Percentiles rank a stretch among this genome's conserved stretches.
phyloP scores from a whole-genome alignment of 176 grass and related monocot genomes.

The Echinochloa phyllopogon region DNA sequence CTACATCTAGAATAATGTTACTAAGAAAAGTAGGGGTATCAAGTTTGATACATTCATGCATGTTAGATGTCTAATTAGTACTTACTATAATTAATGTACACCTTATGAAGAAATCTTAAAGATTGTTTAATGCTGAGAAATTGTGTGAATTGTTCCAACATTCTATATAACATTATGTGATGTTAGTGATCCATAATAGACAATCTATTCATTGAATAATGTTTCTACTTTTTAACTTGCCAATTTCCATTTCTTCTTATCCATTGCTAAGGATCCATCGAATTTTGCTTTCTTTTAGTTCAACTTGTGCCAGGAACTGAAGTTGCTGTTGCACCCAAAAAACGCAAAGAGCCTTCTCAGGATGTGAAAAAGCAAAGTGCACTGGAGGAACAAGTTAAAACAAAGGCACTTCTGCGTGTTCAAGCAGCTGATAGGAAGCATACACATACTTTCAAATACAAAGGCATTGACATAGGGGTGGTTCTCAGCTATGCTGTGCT shows the following conservation, averaged over 20 bases:
- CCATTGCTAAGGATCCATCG: constrained; percentile 15
- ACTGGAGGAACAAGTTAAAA: constrained; percentile 59
- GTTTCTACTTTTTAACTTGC: background rate
- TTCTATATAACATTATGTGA: constrained; percentile 23
- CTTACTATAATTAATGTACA: background rate
- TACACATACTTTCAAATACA: constrained; percentile 70
- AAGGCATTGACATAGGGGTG: constrained; percentile 65
- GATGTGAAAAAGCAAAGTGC: constrained; percentile 65
- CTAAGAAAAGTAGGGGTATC: background rate
- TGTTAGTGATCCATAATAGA: constrained; percentile 22
- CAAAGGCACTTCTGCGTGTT: constrained; percentile 86
- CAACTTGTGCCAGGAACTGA: constrained; percentile 96
- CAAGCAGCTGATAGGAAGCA: constrained; percentile 68
- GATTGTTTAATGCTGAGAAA: background rate
- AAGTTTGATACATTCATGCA: background rate
- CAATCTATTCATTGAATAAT: background rate
- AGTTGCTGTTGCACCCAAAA: constrained; percentile 88
- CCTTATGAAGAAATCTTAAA: background rate
- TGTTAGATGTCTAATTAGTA: constrained; percentile 1
- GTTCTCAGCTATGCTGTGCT: constrained; percentile 71
- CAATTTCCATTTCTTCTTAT: background rate
- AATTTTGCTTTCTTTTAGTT: constrained; percentile 57
- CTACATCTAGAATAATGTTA: constrained; percentile 26
- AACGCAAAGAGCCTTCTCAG: constrained; percentile 55
- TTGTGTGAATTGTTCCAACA: constrained; percentile 18